phyloP scores from a whole-genome alignment of 169 alveolate species.

The Eimeria falciformis region DNA sequence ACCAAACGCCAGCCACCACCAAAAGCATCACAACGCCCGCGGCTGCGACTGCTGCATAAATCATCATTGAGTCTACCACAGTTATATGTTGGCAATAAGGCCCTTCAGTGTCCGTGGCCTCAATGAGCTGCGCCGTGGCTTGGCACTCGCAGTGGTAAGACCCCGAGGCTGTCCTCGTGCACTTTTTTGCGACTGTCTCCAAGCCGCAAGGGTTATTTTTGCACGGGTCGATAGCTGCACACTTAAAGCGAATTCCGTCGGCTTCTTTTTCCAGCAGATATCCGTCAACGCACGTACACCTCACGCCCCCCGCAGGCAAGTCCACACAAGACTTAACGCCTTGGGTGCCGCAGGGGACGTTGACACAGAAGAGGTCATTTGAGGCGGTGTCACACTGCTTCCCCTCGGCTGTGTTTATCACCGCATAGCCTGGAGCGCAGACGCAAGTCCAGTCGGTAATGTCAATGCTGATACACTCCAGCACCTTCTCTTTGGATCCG shows the following conservation, averaged over 20 bases:
- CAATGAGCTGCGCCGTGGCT: constrained; percentile 6
- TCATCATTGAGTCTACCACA: not conserved
- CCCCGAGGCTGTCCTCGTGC: not conserved
- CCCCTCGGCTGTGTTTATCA: not conserved
- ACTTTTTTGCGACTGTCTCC: not conserved
- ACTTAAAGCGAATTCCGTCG: not conserved
- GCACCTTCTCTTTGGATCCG: not conserved
- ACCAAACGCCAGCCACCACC: not conserved
- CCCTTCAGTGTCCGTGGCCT: not conserved
- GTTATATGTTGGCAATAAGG: not conserved
- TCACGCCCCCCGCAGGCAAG: not conserved
- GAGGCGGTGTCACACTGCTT: not conserved
- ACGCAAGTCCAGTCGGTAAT: not conserved
- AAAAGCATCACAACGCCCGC: not conserved
- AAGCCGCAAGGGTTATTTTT: not conserved
- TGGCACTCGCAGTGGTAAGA: not conserved
- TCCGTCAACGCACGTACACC: not conserved
- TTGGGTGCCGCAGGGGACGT: not conserved
- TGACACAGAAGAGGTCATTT: not conserved
- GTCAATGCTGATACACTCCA: not conserved
- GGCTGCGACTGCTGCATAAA: not conserved
- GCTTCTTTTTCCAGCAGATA: not conserved
- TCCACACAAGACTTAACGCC: not conserved
- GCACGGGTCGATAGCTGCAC: constrained; percentile 14
- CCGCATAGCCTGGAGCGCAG: not conserved